Evolutionary conservation across 192 early-diverging fungal species (phyloP).

Genomic region (Coemansia sp.): DNA sequence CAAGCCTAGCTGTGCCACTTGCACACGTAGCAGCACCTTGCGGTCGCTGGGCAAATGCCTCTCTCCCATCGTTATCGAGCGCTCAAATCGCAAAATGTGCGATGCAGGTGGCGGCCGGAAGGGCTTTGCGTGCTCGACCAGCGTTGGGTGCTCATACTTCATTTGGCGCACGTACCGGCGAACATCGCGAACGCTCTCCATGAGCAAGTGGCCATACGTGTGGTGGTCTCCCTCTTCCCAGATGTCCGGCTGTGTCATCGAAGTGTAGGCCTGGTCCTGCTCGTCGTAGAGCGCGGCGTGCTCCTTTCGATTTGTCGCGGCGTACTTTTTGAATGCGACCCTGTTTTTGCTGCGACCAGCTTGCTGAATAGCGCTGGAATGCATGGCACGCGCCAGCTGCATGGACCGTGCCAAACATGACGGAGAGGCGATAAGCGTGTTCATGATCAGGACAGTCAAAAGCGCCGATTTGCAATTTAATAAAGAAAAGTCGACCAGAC

Average conservation of each 20-base stretch:
- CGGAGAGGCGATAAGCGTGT: slow-evolving; percentile 12
- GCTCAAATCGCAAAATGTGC: slow-evolving; percentile 43
- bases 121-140: slow-evolving; percentile 40
- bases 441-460: slow-evolving; percentile 6
- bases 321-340: slow-evolving; percentile 16
- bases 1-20: slow-evolving; percentile 42
- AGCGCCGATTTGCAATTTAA: neutral
- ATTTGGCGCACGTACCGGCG: slow-evolving; percentile 48
- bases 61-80: slow-evolving; percentile 44
- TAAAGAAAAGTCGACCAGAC: neutral
- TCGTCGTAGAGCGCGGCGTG: slow-evolving; percentile 38
- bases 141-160: slow-evolving; percentile 47
- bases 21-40: slow-evolving; percentile 43
- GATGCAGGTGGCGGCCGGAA: slow-evolving; percentile 34
- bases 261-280: slow-evolving; percentile 24
- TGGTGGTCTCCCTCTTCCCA: slow-evolving; percentile 41
- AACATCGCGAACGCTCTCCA: slow-evolving; percentile 52
- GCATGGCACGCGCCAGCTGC: slow-evolving; percentile 16
- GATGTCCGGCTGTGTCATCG: slow-evolving; percentile 18
- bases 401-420: slow-evolving; percentile 9
- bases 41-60: slow-evolving; percentile 42
- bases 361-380: slow-evolving; percentile 27
- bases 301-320: slow-evolving; percentile 32
- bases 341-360: slow-evolving; percentile 36
- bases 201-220: slow-evolving; percentile 39